Base-by-base conservation (phyloP, 2,329 filamentous ascomycete species). In the Samsoniella hepiali region DNA sequence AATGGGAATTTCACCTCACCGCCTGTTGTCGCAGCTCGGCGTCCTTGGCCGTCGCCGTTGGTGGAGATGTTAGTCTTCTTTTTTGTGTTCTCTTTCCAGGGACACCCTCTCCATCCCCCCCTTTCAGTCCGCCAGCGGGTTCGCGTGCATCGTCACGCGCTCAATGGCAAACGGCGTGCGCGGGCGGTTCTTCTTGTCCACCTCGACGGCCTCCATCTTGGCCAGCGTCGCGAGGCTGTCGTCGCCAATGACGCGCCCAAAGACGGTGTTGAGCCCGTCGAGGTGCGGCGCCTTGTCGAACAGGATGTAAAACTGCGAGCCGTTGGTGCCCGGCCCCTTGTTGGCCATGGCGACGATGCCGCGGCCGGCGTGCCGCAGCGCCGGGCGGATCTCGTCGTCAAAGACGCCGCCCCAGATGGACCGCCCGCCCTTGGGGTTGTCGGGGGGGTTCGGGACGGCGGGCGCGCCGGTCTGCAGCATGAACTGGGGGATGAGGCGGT, bases 231-330 rank as follows among this genome's bases (percentile, higher is more conserved):
- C 84, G 55, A 87, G 70, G 63, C 84, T 82, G 51, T 87, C 86
- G 68, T 89, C 87, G 44, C 84, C 87, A 63, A 89, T 80, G 40
- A 94, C 80, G 73, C 88, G 88, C 11, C 91, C 91, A 76, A 96
- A 94, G 2, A 94, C 88, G 0, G 91, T 93, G 72, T 95, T 95
- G 73, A 91, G 84, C 5, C 91, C 91, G 73, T 95, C 91, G 49
- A 96, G 79, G 77, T 95, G 91, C 44, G 90, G 85, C 32, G 91
- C 90, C 68, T 90, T 87, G 65, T 89, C 89, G 69, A 93, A 89
- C 1, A 88, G 86, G 65, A 95, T 81, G 74, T 93, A 96, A 77
- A 95, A 96, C 73, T 96, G 91, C 56, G 85, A 89, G 17, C 88
- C 89, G 71, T 93, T 93, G 49, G 88, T 90, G 31, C 82, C 83